These are phyloP conservation scores for Nicotiana sylvestris DNA, from an alignment of 257 asterid species.

Conservation along the genomic window DNA sequence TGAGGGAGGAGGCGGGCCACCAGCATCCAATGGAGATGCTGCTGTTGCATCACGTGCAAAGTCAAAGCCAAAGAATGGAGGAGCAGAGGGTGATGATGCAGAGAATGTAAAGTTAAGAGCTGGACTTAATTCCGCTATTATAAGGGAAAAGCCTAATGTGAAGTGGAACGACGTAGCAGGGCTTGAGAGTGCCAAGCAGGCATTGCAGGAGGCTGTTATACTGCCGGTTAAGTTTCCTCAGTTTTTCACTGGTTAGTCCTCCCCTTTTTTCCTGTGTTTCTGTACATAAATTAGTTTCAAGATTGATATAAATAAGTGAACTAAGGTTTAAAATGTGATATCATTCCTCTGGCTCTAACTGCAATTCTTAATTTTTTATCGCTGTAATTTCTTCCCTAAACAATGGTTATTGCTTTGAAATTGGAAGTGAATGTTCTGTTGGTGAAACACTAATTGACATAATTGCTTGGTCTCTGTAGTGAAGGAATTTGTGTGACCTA, in stretches of 20 bases:
- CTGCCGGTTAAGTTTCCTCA: conserved; percentile 55
- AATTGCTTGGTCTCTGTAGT: background rate
- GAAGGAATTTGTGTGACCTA: background rate
- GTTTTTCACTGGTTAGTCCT: conserved; percentile 41
- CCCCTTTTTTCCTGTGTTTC: background rate
- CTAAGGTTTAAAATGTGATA: background rate
- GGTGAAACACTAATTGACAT: background rate
- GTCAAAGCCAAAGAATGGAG: conserved; percentile 80
- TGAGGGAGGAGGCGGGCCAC: conserved; percentile 87
- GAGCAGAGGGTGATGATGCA: conserved; percentile 77
- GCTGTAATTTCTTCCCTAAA: background rate
- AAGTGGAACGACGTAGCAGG: conserved; percentile 62
- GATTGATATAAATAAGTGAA: background rate
- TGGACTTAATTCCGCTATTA: conserved; percentile 45
- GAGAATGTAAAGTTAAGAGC: conserved; percentile 47
- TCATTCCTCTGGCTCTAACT: background rate
- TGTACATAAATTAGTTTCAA: background rate
- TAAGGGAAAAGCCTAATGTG: conserved; percentile 47
- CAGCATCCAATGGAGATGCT: conserved; percentile 65
- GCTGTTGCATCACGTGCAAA: conserved; percentile 86
- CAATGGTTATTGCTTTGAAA: background rate
- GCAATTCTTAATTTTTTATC: background rate
- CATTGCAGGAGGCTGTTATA: conserved; percentile 54
- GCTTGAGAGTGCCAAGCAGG: conserved; percentile 54
- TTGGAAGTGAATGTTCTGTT: background rate